Evolutionary conservation across 306 rosid species (phyloP).

Genomic region (Dryas octopetala): DNA sequence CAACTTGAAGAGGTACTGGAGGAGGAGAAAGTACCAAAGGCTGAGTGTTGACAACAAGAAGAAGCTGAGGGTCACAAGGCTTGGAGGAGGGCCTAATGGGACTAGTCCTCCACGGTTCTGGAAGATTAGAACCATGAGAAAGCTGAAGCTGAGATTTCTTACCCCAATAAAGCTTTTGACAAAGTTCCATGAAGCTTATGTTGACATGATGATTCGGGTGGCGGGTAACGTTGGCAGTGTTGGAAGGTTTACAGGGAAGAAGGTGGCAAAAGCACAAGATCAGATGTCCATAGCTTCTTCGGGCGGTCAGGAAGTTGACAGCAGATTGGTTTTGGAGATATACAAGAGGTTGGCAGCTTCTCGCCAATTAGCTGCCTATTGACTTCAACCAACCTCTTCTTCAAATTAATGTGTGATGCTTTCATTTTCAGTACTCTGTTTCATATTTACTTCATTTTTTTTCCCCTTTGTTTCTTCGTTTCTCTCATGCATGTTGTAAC

Average conservation of each 20-base stretch:
- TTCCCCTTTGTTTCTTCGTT: too few relatives aligned
- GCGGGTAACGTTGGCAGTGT: conserved; percentile 23
- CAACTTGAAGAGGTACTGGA: too few relatives aligned
- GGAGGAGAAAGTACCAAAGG: too few relatives aligned
- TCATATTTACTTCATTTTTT: too few relatives aligned
- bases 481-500: background rate
- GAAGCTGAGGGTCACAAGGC: too few relatives aligned
- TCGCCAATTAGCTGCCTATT: conserved; percentile 4
- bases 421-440: background rate
- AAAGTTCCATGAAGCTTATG: conserved; percentile 30
- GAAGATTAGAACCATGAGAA: too few relatives aligned
- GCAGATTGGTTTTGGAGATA: conserved; percentile 35
- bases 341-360: conserved; percentile 41
- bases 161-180: too few relatives aligned
- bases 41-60: too few relatives aligned
- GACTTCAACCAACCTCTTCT: too few relatives aligned
- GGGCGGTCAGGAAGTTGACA: conserved; percentile 28
- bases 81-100: too few relatives aligned
- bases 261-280: conserved; percentile 23
- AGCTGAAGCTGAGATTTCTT: too few relatives aligned
- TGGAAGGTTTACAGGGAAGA: conserved; percentile 27
- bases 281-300: conserved; percentile 22
- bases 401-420: background rate
- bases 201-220: conserved; percentile 35
- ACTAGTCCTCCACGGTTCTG: too few relatives aligned